phyloP scores from a whole-genome alignment of 2,329 filamentous ascomycete species.

The Botrytis squamosa region DNA sequence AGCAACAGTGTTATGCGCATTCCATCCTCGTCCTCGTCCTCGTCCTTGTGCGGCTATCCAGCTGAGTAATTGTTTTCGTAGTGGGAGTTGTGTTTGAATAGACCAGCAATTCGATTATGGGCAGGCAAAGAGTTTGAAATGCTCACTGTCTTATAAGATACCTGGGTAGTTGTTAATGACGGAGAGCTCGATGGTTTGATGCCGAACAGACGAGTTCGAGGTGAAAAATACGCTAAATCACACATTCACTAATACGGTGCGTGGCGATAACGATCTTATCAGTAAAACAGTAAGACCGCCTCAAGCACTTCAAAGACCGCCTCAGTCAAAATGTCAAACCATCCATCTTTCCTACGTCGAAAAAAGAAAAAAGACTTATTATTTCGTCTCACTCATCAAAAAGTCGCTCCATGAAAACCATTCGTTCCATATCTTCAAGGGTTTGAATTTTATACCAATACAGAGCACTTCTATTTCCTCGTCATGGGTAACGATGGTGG shows the following conservation, averaged over 20 bases:
- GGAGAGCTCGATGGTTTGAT: not conserved
- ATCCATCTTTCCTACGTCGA: not conserved
- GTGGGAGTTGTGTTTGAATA: not conserved
- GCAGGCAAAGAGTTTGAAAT: not conserved
- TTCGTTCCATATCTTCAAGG: not conserved
- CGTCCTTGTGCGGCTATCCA: slow-evolving; percentile 22
- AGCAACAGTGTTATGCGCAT: slow-evolving; percentile 28
- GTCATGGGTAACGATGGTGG: slow-evolving; percentile 96
- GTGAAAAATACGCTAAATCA: slow-evolving; percentile 6
- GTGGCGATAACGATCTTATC: slow-evolving; percentile 13
- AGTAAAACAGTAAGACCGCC: not conserved
- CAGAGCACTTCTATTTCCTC: not conserved
- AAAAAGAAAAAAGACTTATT: not conserved
- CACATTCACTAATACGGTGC: not conserved
- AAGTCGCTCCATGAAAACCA: not conserved
- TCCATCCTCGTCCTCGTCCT: slow-evolving; percentile 33
- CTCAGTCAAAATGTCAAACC: not conserved
- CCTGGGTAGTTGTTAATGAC: not conserved
- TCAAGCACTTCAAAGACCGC: not conserved
- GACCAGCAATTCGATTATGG: not conserved
- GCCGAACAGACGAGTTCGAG: not conserved
- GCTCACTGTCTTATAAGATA: not conserved
- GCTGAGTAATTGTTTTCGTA: slow-evolving; percentile 9
- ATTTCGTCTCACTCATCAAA: not conserved
- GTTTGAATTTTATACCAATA: not conserved